A percentile compares a stretch with the other conserved stretches of the same genome.
These are phyloP conservation scores for Ilex paraguariensis DNA, from an alignment of 305 asterid species.

Conservation along the genomic window DNA sequence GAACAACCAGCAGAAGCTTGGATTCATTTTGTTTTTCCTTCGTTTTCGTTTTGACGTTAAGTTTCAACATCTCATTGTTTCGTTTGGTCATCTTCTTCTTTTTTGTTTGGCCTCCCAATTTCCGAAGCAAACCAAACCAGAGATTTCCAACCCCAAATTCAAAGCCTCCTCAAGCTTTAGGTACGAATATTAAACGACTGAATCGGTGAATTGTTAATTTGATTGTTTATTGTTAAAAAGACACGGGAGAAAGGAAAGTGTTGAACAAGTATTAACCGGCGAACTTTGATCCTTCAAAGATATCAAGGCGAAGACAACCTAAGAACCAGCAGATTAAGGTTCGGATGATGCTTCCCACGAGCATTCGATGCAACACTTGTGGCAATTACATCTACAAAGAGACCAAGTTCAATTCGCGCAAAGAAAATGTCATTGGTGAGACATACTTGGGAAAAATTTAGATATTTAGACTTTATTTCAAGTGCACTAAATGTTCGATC, in stretches of 20 bases:
- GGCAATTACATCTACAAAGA: constrained; percentile 82
- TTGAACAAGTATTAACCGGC: constrained; percentile 89
- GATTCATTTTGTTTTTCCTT: too few species aligned
- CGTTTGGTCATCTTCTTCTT: too few species aligned
- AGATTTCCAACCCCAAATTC: too few species aligned
- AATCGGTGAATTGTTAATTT: too few species aligned
- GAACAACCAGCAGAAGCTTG: too few species aligned
- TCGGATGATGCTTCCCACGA: constrained; percentile 97
- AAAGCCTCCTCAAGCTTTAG: too few species aligned
- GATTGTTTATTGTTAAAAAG: background rate
- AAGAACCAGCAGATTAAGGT: constrained; percentile 80
- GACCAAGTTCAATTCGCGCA: constrained; percentile 84
- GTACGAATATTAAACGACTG: too few species aligned
- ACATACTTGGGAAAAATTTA: constrained; percentile 72
- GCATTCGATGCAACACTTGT: constrained; percentile 74
- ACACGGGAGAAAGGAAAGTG: constrained; percentile 87
- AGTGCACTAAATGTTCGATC: constrained; percentile 85
- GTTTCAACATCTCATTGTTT: too few species aligned
- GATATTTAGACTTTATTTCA: constrained; percentile 80
- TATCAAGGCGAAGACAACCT: constrained; percentile 74
- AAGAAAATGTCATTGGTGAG: constrained; percentile 85
- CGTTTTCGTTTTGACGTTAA: too few species aligned
- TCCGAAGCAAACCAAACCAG: too few species aligned
- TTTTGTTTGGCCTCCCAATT: too few species aligned
- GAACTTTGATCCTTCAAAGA: constrained; percentile 91